These are phyloP conservation scores for Pinus tabuliformis DNA, from an alignment of 75 land plant species.

Conservation along the genomic window DNA sequence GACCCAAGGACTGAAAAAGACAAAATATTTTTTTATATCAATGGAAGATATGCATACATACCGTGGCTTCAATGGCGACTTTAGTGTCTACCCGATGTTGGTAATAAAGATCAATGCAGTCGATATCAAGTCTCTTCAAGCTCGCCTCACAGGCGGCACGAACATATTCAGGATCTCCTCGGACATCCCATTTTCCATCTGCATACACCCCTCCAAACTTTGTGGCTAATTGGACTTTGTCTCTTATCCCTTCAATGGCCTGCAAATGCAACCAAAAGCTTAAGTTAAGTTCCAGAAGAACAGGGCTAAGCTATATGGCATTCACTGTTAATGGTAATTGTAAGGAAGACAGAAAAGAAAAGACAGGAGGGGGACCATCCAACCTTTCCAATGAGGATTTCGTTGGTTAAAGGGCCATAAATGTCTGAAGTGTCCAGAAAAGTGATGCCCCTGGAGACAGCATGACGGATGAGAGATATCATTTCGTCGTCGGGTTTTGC, in stretches of 20 bases:
- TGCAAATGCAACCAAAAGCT: not conserved
- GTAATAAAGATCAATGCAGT: conserved; percentile 74
- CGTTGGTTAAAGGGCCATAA: conserved; percentile 68
- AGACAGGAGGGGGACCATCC: no score
- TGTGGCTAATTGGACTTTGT: conserved; percentile 52
- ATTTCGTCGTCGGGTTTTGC: conserved; percentile 53
- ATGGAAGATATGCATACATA: conserved; percentile 4
- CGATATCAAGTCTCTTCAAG: conserved; percentile 56
- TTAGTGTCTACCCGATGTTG: conserved; percentile 55
- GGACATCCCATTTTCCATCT: conserved; percentile 20
- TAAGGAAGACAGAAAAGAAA: no score
- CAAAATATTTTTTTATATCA: no score
- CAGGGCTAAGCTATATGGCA: not conserved
- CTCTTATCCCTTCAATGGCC: conserved; percentile 47
- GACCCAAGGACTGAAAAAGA: no score
- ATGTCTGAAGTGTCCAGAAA: conserved; percentile 69
- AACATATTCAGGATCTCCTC: conserved; percentile 61
- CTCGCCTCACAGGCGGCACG: conserved; percentile 62
- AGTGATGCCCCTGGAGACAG: conserved; percentile 47
- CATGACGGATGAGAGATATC: conserved; percentile 58
- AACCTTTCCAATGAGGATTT: conserved; percentile 62
- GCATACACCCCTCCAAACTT: conserved; percentile 34
- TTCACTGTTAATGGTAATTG: no score
- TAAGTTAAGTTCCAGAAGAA: not conserved
- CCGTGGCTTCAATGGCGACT: conserved; percentile 66